A percentile compares a stretch with the other conserved stretches of the same genome.
Conservation (phyloP, 768 basidiomycete genomes). For the Mycena filopes region DNA sequence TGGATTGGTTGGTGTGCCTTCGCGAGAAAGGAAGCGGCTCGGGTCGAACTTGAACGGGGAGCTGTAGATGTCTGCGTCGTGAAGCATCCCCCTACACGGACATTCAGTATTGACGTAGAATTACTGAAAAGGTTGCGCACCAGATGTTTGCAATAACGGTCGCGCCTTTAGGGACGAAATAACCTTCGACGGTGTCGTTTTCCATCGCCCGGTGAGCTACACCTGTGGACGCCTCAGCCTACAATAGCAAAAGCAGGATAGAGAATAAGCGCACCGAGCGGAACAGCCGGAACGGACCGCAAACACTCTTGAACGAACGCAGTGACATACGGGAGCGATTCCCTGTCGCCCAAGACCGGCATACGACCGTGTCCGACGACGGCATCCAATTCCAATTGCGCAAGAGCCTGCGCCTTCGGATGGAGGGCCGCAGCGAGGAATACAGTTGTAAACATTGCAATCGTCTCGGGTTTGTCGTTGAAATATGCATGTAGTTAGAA, state of each 20-base stretch:
- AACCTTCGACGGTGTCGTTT: not conserved
- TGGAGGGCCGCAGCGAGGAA: not conserved
- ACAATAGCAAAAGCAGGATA: not conserved
- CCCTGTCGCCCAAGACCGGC: not conserved
- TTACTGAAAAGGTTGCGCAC: not conserved
- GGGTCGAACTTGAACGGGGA: not conserved
- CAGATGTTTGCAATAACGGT: constrained; percentile 6
- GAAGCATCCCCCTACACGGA: constrained; percentile 1
- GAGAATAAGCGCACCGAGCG: not conserved
- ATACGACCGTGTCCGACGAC: not conserved
- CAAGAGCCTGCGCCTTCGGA: not conserved
- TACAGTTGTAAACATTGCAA: not conserved
- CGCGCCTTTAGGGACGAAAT: not conserved
- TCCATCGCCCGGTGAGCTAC: not conserved
- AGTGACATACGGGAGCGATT: not conserved
- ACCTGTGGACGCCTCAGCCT: not conserved
- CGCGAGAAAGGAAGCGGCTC: not conserved
- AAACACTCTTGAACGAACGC: not conserved
- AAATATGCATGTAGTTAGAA: no score
- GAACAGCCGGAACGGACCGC: not conserved
- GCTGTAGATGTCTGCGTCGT: not conserved
- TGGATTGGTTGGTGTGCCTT: not conserved
- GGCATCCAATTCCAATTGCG: not conserved
- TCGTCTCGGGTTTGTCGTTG: no score
- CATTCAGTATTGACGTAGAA: not conserved